phyloP scores from a whole-genome alignment of 257 asterid genomes.

The Echium plantagineum region DNA sequence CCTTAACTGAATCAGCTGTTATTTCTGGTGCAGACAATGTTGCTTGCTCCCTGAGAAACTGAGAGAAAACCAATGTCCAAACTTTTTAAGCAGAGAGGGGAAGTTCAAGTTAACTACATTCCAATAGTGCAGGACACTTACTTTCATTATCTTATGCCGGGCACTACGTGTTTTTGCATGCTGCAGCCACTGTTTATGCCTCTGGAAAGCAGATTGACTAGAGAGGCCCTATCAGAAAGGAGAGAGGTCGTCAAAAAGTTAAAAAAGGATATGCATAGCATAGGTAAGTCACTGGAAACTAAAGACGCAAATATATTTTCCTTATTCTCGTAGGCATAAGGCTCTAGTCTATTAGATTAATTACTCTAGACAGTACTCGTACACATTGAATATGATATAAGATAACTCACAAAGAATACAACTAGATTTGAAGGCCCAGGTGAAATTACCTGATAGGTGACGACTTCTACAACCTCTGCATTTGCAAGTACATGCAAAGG shows the following conservation, averaged over 20 bases:
- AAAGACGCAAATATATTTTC: not conserved
- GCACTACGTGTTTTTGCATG: conserved; percentile 97
- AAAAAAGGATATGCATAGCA: not conserved
- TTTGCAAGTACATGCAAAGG: conserved; percentile 69
- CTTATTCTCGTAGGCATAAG: not conserved
- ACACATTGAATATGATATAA: not conserved
- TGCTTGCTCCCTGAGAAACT: conserved; percentile 93
- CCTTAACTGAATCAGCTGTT: conserved; percentile 64
- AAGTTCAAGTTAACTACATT: not conserved
- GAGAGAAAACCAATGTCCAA: conserved; percentile 17
- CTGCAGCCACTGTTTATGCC: conserved; percentile 89
- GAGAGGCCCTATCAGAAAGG: conserved; percentile 59
- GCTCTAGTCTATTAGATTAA: too few species aligned
- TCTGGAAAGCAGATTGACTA: conserved; percentile 77
- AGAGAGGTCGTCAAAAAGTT: not conserved
- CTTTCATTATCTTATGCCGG: conserved; percentile 90
- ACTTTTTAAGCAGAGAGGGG: conserved; percentile 10
- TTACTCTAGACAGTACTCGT: not conserved
- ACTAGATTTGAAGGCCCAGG: conserved; percentile 3
- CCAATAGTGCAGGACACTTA: conserved; percentile 22
- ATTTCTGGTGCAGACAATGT: conserved; percentile 72
- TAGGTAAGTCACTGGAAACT: not conserved
- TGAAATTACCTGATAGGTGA: conserved; percentile 65
- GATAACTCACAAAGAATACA: not conserved
- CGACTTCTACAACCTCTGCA: conserved; percentile 87